A percentile compares a stretch with the other conserved stretches of the same genome.
These are phyloP conservation scores for Xylaria curta DNA, from an alignment of 495 filamentous ascomycete species.

Conservation along the genomic window DNA sequence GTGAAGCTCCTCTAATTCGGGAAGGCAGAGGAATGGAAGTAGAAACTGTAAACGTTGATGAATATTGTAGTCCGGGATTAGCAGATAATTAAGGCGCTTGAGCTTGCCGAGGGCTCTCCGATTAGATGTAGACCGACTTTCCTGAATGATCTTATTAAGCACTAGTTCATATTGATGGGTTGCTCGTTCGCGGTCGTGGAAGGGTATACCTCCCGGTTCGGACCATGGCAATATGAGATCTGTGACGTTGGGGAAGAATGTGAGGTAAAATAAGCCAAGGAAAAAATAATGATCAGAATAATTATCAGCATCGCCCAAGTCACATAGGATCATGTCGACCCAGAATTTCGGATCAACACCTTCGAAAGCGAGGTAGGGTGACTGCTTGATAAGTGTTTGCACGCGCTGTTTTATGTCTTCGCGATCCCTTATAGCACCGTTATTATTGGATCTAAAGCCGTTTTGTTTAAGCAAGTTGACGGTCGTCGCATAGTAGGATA, in stretches of 20 bases:
- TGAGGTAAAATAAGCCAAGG: slow-evolving; percentile 1
- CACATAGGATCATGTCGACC: not conserved
- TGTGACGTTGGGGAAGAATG: not conserved
- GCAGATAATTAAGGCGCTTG: not conserved
- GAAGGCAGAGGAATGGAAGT: not conserved
- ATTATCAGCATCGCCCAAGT: not conserved
- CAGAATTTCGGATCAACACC: slow-evolving; percentile 3
- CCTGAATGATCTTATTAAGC: not conserved
- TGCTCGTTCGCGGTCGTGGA: not conserved
- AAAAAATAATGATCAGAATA: slow-evolving; percentile 2
- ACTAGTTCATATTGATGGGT: not conserved
- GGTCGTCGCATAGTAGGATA: not conserved
- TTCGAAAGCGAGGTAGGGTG: not conserved
- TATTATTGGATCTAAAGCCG: not conserved
- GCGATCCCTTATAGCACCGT: not conserved
- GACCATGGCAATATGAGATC: not conserved
- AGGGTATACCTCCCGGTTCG: not conserved
- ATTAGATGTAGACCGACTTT: not conserved
- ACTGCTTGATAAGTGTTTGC: not conserved
- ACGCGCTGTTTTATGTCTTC: not conserved
- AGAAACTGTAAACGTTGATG: slow-evolving; percentile 8
- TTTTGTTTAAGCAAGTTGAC: not conserved
- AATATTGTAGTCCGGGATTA: not conserved
- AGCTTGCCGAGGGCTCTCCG: slow-evolving; percentile 5
- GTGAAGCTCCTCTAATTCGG: not conserved